Evolutionary conservation across 2,329 filamentous ascomycete genomes (phyloP), one percentile per base, ranked within the genome.

Genomic region (Meredithiella fracta): DNA sequence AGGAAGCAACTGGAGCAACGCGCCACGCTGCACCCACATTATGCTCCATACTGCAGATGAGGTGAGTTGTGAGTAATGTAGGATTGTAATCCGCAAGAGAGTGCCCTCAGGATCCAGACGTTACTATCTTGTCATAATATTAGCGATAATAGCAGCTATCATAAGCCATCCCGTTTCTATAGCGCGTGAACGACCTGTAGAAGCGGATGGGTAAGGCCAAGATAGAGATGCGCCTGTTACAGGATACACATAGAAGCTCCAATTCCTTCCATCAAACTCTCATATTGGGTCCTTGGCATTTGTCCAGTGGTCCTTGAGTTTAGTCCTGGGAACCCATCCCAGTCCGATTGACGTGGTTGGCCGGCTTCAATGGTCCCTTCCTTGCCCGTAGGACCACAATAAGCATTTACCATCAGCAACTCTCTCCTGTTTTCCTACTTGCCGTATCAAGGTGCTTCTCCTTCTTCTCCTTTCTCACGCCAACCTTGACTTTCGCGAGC

Each of bases 401-500:
- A 34, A 34, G 29, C 29, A 34, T 5, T 11, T 5, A 34, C 29
- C 29, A 34, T 11, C 29, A 31, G 40, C 29, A 20, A 26, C 29
- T 44, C 20, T 56, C 47, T 52, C 47, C 44, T 49, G 44, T 49
- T 49, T 23, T 23, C 44, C 9, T 23, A 22, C 44, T 49, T 23
- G 44, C 9, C 29, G 17, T 31, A 38, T 53, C 5, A 11, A 34
- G 29, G 29, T 34, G 29, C 38, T 20, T 47, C 26, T 37, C 25
- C 53, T 47, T 23, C 40, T 50, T 47, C 47, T 56, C 42, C 25
- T 56, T 56, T 51, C 44, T 8, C 40, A 44, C 40, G n/a, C 17
- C 11, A 8, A 44, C 20, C 17, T 15, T 44, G 11, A 7, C 20
- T 50, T 51, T 50, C 22, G 17, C 37, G 20, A 14, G 7, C 15